Evolutionary conservation across 768 basidiomycete species (phyloP), one percentile per base, ranked within the genome.

Genomic region (Podaxis rugospora): DNA sequence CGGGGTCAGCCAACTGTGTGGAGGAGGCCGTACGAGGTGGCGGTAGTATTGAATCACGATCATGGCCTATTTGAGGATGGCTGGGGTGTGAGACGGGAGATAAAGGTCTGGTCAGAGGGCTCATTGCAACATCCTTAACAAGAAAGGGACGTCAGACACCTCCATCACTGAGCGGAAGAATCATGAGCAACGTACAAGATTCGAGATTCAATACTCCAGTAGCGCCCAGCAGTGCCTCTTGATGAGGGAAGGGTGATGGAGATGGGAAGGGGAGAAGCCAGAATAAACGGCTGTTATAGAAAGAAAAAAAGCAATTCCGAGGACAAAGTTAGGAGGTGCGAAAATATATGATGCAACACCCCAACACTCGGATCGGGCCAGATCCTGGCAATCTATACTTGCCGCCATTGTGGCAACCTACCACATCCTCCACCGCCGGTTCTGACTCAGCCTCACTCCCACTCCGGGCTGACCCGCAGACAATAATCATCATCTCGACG

Each of bases 1-100:
- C 18, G 9, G 14, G 28, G 57, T 58, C 47, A 58, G 57, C 35
- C 57, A 58, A 39, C 6, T 58, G 57, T 5, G 57, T 10, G 47
- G 49, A 50, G 14, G 57, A 51, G 21, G 18, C 32, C 1, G 47
- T 21, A 14, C 47, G 57, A 21, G 57, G 18, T 9, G 23, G 57
- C 16, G 7, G 35, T 27, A n/a, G 18, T 18, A 49, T n/a, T n/a
- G 21, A 10, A 4, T 50, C 57, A 51, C 7, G 47, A 50, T 51
- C 57, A 16, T 58, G 57, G 28, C 14, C 21, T 23, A 50, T 51
- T 27, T 58, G 57, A 50, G 47, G 49, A 49, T 46, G 28, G 39
- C 27, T 16, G 36, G 39, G 49, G 21, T 58, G 32, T 32, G 35
- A 16, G 32, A 25, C 40, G 4, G 55, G 49, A 36, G 57, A 58